Conservation (phyloP, 2,329 filamentous ascomycete genomes). For the Cordyceps fumosorosea region DNA sequence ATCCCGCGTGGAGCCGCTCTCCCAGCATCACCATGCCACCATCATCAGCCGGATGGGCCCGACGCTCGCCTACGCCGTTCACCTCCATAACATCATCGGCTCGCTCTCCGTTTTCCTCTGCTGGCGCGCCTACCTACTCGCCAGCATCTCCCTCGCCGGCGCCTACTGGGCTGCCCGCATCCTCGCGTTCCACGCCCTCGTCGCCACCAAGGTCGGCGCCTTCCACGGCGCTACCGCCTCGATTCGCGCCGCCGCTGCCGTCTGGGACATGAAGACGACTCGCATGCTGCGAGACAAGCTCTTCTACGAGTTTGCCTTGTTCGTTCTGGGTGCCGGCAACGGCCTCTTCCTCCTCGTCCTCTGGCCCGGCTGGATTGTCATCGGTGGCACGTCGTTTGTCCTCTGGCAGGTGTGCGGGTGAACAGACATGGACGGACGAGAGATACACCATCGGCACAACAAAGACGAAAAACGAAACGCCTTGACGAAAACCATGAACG, state of each 20-base stretch:
- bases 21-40: background rate
- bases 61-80: slow-evolving; percentile 27
- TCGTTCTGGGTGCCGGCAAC: slow-evolving; percentile 46
- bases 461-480: background rate
- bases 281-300: slow-evolving; percentile 38
- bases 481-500: background rate
- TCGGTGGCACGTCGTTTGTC: slow-evolving; percentile 31
- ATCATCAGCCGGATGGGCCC: slow-evolving; percentile 28
- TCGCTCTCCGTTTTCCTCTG: slow-evolving; percentile 25
- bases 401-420: slow-evolving; percentile 29
- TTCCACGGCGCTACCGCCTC: slow-evolving; percentile 25
- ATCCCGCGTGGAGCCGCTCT: slow-evolving; percentile 25
- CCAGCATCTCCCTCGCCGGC: slow-evolving; percentile 21
- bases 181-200: slow-evolving; percentile 21
- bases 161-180: slow-evolving; percentile 21
- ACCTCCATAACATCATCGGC: slow-evolving; percentile 29
- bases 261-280: slow-evolving; percentile 33
- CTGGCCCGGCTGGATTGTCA: slow-evolving; percentile 51
- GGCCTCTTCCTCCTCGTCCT: slow-evolving; percentile 43
- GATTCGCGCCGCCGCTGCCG: slow-evolving; percentile 19
- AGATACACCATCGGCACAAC: background rate
- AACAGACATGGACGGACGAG: slow-evolving; percentile 11
- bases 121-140: slow-evolving; percentile 25
- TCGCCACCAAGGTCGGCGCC: slow-evolving; percentile 24
- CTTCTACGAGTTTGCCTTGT: slow-evolving; percentile 45